Evolutionary conservation across 2,329 filamentous ascomycete genomes (phyloP).

Genomic region (Escovopsis weberi): DNA sequence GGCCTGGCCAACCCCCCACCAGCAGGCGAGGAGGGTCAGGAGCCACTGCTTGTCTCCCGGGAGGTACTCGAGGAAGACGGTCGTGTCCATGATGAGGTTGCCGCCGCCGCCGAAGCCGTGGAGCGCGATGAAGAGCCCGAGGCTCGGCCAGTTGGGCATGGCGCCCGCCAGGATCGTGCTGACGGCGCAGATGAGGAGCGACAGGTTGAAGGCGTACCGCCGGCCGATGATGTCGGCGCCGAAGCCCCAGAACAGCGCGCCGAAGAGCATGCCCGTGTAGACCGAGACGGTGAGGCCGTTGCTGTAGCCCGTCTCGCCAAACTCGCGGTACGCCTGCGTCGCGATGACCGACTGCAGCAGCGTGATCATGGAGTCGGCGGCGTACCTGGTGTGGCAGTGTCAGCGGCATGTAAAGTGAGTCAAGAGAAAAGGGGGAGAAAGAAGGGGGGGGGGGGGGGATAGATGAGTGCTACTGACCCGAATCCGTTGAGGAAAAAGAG

Average conservation of each 20-base stretch:
- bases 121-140: slow-evolving; percentile 49
- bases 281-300: slow-evolving; percentile 47
- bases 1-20: slow-evolving; percentile 39
- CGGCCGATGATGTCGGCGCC: slow-evolving; percentile 54
- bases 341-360: slow-evolving; percentile 50
- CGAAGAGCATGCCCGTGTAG: slow-evolving; percentile 39
- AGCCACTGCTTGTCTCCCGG: slow-evolving; percentile 36
- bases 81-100: slow-evolving; percentile 36
- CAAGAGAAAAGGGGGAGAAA: not conserved
- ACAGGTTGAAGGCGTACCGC: slow-evolving; percentile 53
- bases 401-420: slow-evolving; percentile 1
- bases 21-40: slow-evolving; percentile 28
- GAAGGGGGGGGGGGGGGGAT: not conserved
- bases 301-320: slow-evolving; percentile 36
- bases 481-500: slow-evolving; percentile 49
- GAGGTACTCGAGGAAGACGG: slow-evolving; percentile 37
- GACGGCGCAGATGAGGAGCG: slow-evolving; percentile 47
- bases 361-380: slow-evolving; percentile 31
- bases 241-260: slow-evolving; percentile 55
- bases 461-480: no score
- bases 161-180: slow-evolving; percentile 47
- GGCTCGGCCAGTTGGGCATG: slow-evolving; percentile 49
- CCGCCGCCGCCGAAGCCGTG: slow-evolving; percentile 45
- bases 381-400: slow-evolving; percentile 20
- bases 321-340: slow-evolving; percentile 42